Evolutionary conservation across 306 rosid genomes (phyloP).

Genomic region (Citrullus amarus): DNA sequence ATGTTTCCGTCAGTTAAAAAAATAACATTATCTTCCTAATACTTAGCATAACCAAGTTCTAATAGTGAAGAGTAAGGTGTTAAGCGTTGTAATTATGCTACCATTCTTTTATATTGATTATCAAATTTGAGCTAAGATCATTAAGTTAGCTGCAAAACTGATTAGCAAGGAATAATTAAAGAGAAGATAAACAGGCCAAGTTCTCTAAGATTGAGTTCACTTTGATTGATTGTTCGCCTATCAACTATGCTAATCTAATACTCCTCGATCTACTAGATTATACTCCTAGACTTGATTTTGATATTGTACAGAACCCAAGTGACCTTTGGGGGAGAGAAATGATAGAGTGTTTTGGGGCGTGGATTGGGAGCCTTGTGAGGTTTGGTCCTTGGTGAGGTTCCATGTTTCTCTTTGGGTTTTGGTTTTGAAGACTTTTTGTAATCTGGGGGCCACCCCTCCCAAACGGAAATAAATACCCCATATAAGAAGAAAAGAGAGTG

Average conservation of each 20-base stretch:
- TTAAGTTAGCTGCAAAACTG: background rate
- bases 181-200: background rate
- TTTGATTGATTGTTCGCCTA: background rate
- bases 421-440: too few species aligned
- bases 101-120: too few species aligned
- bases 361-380: too few species aligned
- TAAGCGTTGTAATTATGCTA: background rate
- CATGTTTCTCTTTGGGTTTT: too few species aligned
- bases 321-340: too few species aligned
- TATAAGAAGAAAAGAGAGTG: background rate
- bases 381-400: too few species aligned
- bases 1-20: background rate
- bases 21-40: background rate
- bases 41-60: background rate
- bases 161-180: background rate
- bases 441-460: background rate
- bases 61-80: background rate
- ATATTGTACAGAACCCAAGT: background rate
- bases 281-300: background rate
- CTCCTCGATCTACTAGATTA: background rate
- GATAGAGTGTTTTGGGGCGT: too few species aligned
- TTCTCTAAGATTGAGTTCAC: background rate
- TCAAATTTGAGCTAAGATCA: too few species aligned
- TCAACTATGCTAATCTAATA: background rate
- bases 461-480: background rate